Evolutionary conservation across 495 filamentous ascomycete species (phyloP), one percentile per base, ranked within the genome.

Genomic region (Clohesyomyces aquaticus): DNA sequence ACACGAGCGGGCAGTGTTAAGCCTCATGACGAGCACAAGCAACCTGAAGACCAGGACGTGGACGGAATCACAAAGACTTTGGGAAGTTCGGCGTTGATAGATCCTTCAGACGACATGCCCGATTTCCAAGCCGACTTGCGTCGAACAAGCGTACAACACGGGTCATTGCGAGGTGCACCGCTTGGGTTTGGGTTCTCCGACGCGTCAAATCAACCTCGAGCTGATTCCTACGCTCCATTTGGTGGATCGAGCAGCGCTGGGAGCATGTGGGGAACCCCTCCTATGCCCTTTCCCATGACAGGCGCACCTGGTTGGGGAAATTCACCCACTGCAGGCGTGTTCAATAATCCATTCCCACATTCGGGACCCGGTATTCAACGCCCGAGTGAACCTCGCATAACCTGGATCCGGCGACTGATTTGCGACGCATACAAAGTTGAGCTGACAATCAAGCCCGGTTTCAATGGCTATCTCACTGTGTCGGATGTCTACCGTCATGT

Each of bases 11-110:
- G 86, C 21, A 98, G 92, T 75, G 85, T 88, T 21, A 84, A 88
- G 23, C 83, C 84, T 9, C 73, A 73, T 42, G 78, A 82, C 45
- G 78, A 81, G 21, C 74, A 78, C 41, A 78, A 75, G 48, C 55
- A 41, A 38, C 51, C 42, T 18, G 43, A 46, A 76, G 68, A 51
- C 43, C 66, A 67, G 14, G 83, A 89, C 56, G 69, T 89, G 35
- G 91, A 96, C 56, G 85, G 92, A 55, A 77, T 95, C 47, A 89
- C 85, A 58, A 82, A 86, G 51, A 91, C 93, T 72, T 82, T 98
- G n/a, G 95, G 94, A 10, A 96, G 93, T 76, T 92, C 88, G 73
- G 93, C 93, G 9, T 78, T 98, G n/a, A 79, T 97, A 38, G 93
- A 95, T 68, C 92, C 95, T 71, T 82, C 79, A 18, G 85, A 91